A percentile compares a stretch with the other conserved stretches of the same genome.
Evolutionary conservation across 2,329 filamentous ascomycete species (phyloP).

Genomic region (Verticillium zaregamsianum): DNA sequence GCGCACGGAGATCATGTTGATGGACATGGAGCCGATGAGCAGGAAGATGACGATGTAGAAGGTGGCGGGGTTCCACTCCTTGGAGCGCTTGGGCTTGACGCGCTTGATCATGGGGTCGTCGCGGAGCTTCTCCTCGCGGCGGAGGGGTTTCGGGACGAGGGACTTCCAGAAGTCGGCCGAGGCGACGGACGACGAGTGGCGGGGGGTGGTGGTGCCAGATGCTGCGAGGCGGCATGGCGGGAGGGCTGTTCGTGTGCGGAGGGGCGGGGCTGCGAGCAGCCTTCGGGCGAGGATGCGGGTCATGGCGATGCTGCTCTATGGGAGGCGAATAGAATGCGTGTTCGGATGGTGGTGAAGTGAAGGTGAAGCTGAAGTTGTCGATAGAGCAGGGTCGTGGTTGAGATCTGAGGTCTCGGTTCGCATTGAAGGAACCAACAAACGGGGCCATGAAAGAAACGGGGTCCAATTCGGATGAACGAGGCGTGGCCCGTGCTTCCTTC

Average conservation of each 20-base stretch:
- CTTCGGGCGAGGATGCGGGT: constrained; percentile 1
- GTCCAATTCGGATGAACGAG: neutral
- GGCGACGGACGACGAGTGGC: constrained; percentile 37
- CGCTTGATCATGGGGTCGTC: constrained; percentile 23
- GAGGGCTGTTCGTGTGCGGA: neutral
- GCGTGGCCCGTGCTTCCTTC: constrained; percentile 5
- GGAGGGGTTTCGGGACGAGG: constrained; percentile 64
- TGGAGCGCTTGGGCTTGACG: constrained; percentile 42
- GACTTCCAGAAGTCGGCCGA: constrained; percentile 64
- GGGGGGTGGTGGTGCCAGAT: constrained; percentile 2
- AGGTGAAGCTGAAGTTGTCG: neutral
- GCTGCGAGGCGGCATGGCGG: neutral
- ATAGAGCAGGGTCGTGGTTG: neutral
- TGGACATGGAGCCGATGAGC: constrained; percentile 91
- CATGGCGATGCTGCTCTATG: too few relatives aligned
- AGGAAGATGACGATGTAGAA: constrained; percentile 80
- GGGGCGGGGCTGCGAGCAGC: constrained; percentile 5
- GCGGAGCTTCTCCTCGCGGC: constrained; percentile 32
- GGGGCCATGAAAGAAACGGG: neutral
- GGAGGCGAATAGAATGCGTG: neutral
- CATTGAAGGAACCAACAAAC: neutral
- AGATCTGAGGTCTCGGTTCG: neutral
- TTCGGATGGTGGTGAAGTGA: neutral
- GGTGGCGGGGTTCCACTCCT: constrained; percentile 74
- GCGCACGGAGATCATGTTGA: constrained; percentile 81